Evolutionary conservation across 768 basidiomycete genomes (phyloP).

Genomic region (Ramaria rubella): DNA sequence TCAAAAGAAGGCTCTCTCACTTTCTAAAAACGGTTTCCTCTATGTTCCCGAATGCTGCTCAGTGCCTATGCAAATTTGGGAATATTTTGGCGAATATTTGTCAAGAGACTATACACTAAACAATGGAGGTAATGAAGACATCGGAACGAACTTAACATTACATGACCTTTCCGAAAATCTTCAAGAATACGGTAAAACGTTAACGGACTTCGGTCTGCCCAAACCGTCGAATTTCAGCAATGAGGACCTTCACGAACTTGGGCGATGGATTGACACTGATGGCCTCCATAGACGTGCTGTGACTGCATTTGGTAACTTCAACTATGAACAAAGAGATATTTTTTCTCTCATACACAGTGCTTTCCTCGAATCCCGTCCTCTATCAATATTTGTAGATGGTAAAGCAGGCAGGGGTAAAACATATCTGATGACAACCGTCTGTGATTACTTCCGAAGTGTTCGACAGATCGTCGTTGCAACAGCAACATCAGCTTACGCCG

Average conservation of each 20-base stretch:
- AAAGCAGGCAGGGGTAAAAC: background rate
- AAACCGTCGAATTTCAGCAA: constrained; percentile 18
- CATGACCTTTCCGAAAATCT: constrained; percentile 19
- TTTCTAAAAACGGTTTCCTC: no score
- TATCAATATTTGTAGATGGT: constrained; percentile 15
- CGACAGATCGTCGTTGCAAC: constrained; percentile 27
- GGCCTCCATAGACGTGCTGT: constrained; percentile 12
- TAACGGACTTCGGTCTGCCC: constrained; percentile 26
- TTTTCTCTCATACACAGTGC: constrained; percentile 15
- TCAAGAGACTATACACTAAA: no score
- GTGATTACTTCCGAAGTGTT: background rate
- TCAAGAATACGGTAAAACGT: constrained; percentile 22
- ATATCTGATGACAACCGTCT: background rate
- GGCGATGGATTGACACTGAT: constrained; percentile 16
- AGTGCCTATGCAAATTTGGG: no score
- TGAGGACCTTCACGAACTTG: constrained; percentile 24
- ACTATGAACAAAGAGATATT: constrained; percentile 21
- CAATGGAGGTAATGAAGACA: background rate
- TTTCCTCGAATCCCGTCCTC: constrained; percentile 6
- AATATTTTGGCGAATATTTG: no score
- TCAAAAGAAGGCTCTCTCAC: no score
- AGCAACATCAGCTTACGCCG: constrained; percentile 35
- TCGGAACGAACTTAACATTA: constrained; percentile 20
- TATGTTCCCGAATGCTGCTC: no score
- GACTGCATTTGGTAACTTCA: constrained; percentile 15